Base-by-base conservation (phyloP, 2,329 filamentous ascomycete species). In the Plenodomus biglobosus region DNA sequence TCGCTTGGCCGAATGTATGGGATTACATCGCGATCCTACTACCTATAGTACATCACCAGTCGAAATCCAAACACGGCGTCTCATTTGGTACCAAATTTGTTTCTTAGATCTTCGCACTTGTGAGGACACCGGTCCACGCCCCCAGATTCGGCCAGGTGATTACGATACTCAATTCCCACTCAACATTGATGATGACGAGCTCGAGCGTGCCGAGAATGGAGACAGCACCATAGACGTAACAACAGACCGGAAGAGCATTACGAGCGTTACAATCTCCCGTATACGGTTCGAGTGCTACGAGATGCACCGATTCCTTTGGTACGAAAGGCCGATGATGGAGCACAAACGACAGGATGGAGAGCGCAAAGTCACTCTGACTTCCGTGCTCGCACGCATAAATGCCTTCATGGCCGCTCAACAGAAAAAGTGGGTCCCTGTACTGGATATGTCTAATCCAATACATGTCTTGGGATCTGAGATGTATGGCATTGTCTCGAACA, bases 11-110 rank as follows among this genome's bases (percentile, higher is more conserved):
- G 85, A 90, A 72, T 90, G 86, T 61, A 89, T 90, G 85, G 86
- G 86, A 1, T 73, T 91, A 16, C 85, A 91, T 64, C 80, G 85
- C 8, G 87, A 91, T 55, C 85, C 85, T 15, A 80, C 82, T 37
- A 77, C 80, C 8, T 90, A 88, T 60, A 82, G 81, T 1, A 78
- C 87, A 47, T 81, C 78, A 2, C 80, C 87, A 0, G 73, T 90
- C 2, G 87, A 91, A 58, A 85, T 83, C 0, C 86, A 91, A 44
- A 77, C 90, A 2, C 82, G 87, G 11, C 82, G 87, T 3, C 73
- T 90, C 34, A 77, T 90, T 27, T 91, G 87, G 88, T 85, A 90
- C 64, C 87, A 91, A 60, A 77, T 92, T 17, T 90, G 86, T 68
- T 88, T 88, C 65, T 76, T 92, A 8, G 88, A 91, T 64, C 80